Percentiles rank a stretch among this genome's conserved stretches.
Conservation (phyloP, 139 green algal genomes). For the Micractinium sp. region DNA sequence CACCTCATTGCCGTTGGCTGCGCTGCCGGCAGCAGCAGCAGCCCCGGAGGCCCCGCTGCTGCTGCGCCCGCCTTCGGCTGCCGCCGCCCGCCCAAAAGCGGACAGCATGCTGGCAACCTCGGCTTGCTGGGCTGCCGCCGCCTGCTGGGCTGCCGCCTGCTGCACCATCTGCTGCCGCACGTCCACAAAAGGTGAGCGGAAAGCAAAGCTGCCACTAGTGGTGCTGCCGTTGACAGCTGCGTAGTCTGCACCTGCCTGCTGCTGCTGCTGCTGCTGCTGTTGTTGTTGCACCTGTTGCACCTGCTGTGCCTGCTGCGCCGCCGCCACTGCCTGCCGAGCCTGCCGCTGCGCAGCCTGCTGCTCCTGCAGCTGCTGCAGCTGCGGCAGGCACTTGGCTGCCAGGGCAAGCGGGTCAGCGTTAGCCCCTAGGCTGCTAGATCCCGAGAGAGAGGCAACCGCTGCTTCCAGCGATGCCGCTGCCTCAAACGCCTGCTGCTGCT, state of each 20-base stretch:
- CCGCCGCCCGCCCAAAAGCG: not conserved
- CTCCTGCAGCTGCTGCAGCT: constrained; percentile 18
- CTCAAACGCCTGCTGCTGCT: not conserved
- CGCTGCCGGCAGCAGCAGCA: not conserved
- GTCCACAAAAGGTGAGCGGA: not conserved
- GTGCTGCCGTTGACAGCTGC: not conserved
- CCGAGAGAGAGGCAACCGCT: not conserved
- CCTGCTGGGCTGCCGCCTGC: not conserved
- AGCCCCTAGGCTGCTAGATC: not conserved
- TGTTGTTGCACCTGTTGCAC: not conserved
- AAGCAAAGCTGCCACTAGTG: not conserved
- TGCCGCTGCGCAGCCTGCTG: constrained; percentile 8
- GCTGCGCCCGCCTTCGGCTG: not conserved
- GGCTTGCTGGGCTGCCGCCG: not conserved
- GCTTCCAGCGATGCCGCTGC: not conserved
- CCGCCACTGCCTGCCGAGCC: not conserved
- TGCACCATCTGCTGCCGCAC: not conserved
- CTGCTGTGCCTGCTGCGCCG: not conserved
- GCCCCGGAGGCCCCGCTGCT: not conserved
- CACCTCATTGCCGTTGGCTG: not conserved
- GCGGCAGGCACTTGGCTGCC: constrained; percentile 10
- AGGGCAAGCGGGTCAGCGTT: not conserved
- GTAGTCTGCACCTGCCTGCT: not conserved
- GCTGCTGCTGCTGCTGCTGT: not conserved
- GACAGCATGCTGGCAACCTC: constrained; percentile 3